Conservation (phyloP, 192 early-diverging fungal genomes). For the Mortierella hygrophila region DNA sequence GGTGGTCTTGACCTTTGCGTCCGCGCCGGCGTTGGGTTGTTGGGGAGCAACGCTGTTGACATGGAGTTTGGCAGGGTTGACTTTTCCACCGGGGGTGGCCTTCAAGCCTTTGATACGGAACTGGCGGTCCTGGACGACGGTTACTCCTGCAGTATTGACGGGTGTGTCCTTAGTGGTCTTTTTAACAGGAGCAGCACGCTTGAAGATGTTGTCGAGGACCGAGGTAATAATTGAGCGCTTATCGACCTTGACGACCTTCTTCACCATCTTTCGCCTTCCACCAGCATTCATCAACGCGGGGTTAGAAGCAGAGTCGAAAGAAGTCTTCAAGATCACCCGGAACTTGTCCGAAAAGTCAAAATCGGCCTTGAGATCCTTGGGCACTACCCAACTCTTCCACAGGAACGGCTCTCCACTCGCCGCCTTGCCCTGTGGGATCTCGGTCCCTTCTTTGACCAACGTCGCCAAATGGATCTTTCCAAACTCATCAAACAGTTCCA, state of each 20-base stretch:
- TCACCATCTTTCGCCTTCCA: background rate
- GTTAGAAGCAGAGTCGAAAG: background rate
- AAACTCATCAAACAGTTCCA: slow-evolving; percentile 27
- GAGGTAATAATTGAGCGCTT: background rate
- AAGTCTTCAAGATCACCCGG: slow-evolving; percentile 15
- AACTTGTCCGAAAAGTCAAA: slow-evolving; percentile 27
- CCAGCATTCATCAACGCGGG: background rate
- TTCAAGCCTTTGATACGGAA: slow-evolving; percentile 19
- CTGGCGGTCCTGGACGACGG: slow-evolving; percentile 12
- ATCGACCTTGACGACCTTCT: background rate
- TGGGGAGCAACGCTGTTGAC: background rate
- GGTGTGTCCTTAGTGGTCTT: background rate
- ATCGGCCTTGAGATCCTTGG: background rate
- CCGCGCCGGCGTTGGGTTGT: background rate
- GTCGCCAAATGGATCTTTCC: slow-evolving; percentile 1
- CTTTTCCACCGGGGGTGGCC: slow-evolving; percentile 8
- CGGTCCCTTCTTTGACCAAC: slow-evolving; percentile 6
- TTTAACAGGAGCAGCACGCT: background rate
- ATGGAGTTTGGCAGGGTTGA: slow-evolving; percentile 9
- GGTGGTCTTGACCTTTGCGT: background rate
- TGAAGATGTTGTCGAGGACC: background rate
- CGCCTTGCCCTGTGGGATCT: background rate
- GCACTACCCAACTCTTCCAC: slow-evolving; percentile 21
- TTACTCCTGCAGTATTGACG: background rate
- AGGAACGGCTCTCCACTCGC: slow-evolving; percentile 7